phyloP scores from a whole-genome alignment of 2,329 filamentous ascomycete species.

The Aspergillus aculeatinus region DNA sequence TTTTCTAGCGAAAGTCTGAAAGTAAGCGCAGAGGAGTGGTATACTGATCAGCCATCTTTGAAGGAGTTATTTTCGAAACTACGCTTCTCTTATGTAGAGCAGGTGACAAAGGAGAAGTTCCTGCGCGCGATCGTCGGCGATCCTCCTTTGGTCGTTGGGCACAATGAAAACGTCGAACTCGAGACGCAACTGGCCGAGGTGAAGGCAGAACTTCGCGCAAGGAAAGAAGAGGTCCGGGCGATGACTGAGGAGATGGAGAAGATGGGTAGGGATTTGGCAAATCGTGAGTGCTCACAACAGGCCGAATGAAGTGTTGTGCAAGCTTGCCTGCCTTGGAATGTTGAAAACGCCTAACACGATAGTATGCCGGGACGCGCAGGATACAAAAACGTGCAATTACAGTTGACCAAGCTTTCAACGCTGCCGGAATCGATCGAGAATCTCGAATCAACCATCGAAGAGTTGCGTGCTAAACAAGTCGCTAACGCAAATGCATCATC shows the following conservation, averaged over 20 bases:
- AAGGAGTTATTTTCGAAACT: constrained; percentile 90
- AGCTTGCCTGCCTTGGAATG: background rate
- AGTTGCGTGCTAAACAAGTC: constrained; percentile 56
- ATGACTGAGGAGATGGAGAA: constrained; percentile 73
- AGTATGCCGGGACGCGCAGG: constrained; percentile 33
- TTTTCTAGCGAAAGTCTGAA: background rate
- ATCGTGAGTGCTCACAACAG: constrained; percentile 36
- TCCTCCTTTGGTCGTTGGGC: constrained; percentile 79
- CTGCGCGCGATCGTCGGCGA: constrained; percentile 89
- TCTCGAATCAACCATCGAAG: constrained; percentile 51
- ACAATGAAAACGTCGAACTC: constrained; percentile 76
- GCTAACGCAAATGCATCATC: constrained; percentile 57
- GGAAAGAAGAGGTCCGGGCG: constrained; percentile 74
- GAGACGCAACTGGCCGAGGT: constrained; percentile 67
- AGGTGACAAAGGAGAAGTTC: constrained; percentile 98
- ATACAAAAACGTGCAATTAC: constrained; percentile 55
- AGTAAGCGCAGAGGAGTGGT: background rate
- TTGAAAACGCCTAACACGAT: background rate
- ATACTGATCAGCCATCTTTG: constrained; percentile 3
- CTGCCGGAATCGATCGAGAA: constrained; percentile 54
- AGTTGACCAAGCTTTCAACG: constrained; percentile 51
- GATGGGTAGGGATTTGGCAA: constrained; percentile 64
- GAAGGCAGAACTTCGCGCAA: constrained; percentile 74
- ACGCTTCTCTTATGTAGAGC: constrained; percentile 95
- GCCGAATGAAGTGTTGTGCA: background rate